phyloP scores from a whole-genome alignment of 257 asterid genomes.

The Eustoma russellianum region DNA sequence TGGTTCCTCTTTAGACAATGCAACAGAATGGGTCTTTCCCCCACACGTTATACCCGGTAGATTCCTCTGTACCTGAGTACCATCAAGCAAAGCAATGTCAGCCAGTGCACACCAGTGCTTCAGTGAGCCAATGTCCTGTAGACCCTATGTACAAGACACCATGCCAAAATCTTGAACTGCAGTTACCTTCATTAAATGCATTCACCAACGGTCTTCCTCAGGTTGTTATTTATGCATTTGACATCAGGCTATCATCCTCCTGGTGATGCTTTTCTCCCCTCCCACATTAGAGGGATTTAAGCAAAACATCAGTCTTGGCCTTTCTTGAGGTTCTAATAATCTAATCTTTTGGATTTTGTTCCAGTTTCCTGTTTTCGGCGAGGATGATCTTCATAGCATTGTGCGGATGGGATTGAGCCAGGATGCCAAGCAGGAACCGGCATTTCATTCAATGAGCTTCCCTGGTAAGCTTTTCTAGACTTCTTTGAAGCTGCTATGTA shows the following conservation, averaged over 20 bases:
- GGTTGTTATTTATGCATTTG: too few species aligned
- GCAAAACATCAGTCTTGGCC: not conserved
- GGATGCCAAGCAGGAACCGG: slow-evolving; percentile 19
- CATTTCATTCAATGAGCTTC: slow-evolving; percentile 25
- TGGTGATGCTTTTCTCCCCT: not conserved
- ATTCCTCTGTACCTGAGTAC: slow-evolving; percentile 40
- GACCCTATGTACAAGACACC: slow-evolving; percentile 23
- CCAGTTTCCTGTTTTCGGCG: slow-evolving; percentile 56
- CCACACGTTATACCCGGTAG: slow-evolving; percentile 48
- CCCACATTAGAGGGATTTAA: not conserved
- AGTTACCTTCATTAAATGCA: slow-evolving; percentile 42
- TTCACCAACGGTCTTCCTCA: slow-evolving; percentile 41
- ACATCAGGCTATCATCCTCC: too few species aligned
- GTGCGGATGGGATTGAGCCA: slow-evolving; percentile 78
- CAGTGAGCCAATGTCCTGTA: slow-evolving; percentile 13
- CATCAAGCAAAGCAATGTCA: slow-evolving; percentile 26
- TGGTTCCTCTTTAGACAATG: not conserved
- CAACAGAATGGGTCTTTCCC: slow-evolving; percentile 44
- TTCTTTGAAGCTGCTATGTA: too few species aligned
- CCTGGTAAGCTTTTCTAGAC: slow-evolving; percentile 36
- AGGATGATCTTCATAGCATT: slow-evolving; percentile 85
- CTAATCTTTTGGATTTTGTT: slow-evolving; percentile 1
- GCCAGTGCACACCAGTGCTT: slow-evolving; percentile 20
- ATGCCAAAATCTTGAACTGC: slow-evolving; percentile 40
- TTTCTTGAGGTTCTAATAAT: not conserved